Evolutionary conservation across 306 rosid species (phyloP).

Genomic region (Geum urbanum): DNA sequence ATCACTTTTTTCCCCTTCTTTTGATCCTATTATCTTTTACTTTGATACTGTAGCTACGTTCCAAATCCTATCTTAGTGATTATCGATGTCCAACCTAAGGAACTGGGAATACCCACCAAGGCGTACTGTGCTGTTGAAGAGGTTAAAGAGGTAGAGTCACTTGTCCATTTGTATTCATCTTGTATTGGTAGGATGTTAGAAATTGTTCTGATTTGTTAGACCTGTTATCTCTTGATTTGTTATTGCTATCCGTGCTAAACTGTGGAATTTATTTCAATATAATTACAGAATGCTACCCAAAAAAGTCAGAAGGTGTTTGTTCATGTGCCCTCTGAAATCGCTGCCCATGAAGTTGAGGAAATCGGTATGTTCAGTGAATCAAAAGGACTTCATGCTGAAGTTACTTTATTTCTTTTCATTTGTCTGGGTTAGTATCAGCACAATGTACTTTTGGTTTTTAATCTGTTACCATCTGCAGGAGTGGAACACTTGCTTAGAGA

Average conservation of each 20-base stretch:
- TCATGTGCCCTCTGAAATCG: slow-evolving; percentile 75
- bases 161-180: not conserved
- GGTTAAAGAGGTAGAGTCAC: slow-evolving; percentile 62
- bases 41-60: slow-evolving; percentile 46
- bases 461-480: slow-evolving; percentile 10
- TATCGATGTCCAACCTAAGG: slow-evolving; percentile 83
- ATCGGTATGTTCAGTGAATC: slow-evolving; percentile 39
- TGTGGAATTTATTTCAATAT: slow-evolving; percentile 12
- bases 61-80: slow-evolving; percentile 81
- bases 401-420: not conserved
- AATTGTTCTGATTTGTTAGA: not conserved
- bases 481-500: slow-evolving; percentile 71
- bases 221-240: not conserved
- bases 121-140: slow-evolving; percentile 82
- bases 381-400: not conserved
- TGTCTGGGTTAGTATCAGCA: not conserved
- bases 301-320: slow-evolving; percentile 83
- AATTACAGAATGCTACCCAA: slow-evolving; percentile 71
- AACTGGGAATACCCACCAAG: slow-evolving; percentile 81
- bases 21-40: not conserved
- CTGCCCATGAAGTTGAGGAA: slow-evolving; percentile 90
- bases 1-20: not conserved
- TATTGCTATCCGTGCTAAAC: not conserved
- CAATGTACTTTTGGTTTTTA: not conserved
- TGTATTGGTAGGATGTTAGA: not conserved